Evolutionary conservation across 1,139 yeast species (phyloP).

Genomic region (Candida buenavistaensis): DNA sequence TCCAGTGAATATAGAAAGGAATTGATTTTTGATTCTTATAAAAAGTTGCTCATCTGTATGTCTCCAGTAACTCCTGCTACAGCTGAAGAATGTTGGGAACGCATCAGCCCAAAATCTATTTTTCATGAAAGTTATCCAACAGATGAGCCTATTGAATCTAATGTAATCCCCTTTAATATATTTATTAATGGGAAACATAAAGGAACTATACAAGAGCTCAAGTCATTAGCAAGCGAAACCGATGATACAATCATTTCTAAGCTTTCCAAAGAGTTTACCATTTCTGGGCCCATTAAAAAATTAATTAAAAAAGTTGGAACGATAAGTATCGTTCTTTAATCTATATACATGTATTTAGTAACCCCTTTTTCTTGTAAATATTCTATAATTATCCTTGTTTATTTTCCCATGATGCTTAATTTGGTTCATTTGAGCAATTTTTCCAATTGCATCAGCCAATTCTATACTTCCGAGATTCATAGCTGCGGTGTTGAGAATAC

Average conservation of each 20-base stretch:
- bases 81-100: slow-evolving; percentile 82
- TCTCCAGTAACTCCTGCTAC: slow-evolving; percentile 80
- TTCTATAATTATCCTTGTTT: slow-evolving; percentile 32
- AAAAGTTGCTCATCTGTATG: slow-evolving; percentile 56
- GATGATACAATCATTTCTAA: slow-evolving; percentile 33
- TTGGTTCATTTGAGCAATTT: slow-evolving; percentile 35
- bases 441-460: slow-evolving; percentile 36
- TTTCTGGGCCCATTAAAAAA: slow-evolving; percentile 17
- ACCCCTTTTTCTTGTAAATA: slow-evolving; percentile 34
- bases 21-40: slow-evolving; percentile 41
- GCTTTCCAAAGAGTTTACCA: slow-evolving; percentile 13
- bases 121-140: slow-evolving; percentile 58
- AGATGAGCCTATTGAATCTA: slow-evolving; percentile 35
- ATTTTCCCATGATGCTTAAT: slow-evolving; percentile 41
- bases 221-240: slow-evolving; percentile 16
- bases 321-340: slow-evolving; percentile 20
- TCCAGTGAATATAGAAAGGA: slow-evolving; percentile 24
- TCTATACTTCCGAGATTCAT: slow-evolving; percentile 49
- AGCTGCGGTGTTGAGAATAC: slow-evolving; percentile 47
- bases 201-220: slow-evolving; percentile 34
- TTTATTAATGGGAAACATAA: slow-evolving; percentile 72
- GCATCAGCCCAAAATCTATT: slow-evolving; percentile 47
- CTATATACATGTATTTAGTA: slow-evolving; percentile 17
- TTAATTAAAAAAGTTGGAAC: slow-evolving; percentile 28
- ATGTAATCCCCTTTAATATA: slow-evolving; percentile 45